Base-by-base conservation (phyloP, 495 filamentous ascomycete genomes). In the Aspergillus sclerotiicarbonarius region DNA sequence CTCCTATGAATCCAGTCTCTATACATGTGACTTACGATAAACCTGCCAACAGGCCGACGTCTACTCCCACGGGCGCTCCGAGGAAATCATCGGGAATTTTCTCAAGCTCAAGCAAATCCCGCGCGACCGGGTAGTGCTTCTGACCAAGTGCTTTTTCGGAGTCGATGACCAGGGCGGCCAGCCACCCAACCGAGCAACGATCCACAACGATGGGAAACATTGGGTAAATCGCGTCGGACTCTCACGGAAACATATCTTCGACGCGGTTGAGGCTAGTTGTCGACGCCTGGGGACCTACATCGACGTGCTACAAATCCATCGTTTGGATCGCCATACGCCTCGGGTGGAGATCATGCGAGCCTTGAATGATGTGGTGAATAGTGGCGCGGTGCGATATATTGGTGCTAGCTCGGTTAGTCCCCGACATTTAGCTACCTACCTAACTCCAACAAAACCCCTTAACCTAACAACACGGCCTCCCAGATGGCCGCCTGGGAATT, bases 1-100 rank as follows among this genome's bases (percentile, higher is more conserved):
- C 21, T 39, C n/a, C 16, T 19, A 21, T 7, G 48, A 37, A 1
- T 51, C 6, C n/a, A n/a, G n/a, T n/a, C n/a, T n/a, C n/a, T n/a
- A n/a, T n/a, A n/a, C n/a, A n/a, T n/a, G n/a, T n/a, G n/a, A n/a
- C n/a, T n/a, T n/a, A 35, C 12, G 21, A 37, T 20, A 35, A 49
- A 44, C 44, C 44, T 3, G 25, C 21, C 19, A 33, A 37, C 13
- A 80, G 75, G 80, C 80, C 19, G 81, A 84, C 62, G 66, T 81
- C 58, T 93, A 93, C 74, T 89, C 86, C 3, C 82, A 92, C 64
- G 91, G 91, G 25, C 70, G 61, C 6, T 88, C 84, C 8, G 90
- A 95, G 67, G 66, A 78, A 51, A 83, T 93, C 63, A 78, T 93
- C 52, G 89, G 83, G 68, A 93, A 92, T 69, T 89, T 90, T 3